Conservation (phyloP, 2,329 filamentous ascomycete species). For the Ascosphaera pollenicola region DNA sequence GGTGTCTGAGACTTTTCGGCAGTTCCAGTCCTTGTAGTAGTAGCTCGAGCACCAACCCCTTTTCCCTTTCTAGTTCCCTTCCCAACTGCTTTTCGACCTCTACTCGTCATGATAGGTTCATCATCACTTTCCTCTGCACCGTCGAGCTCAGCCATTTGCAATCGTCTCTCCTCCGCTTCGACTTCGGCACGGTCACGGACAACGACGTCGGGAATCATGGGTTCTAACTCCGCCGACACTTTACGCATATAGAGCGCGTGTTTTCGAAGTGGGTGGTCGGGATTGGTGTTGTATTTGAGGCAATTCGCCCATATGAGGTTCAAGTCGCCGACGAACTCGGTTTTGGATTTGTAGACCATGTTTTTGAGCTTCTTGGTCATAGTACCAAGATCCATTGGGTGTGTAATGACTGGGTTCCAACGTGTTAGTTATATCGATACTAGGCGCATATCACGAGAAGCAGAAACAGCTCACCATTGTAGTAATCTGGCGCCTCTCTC, state of each 20-base stretch:
- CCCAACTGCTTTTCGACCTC: conserved; percentile 66
- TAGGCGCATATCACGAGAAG: neutral
- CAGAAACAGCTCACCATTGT: conserved; percentile 41
- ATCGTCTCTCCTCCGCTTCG: conserved; percentile 61
- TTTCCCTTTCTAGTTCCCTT: conserved; percentile 54
- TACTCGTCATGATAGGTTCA: conserved; percentile 93
- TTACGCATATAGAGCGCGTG: conserved; percentile 95
- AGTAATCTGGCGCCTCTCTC: conserved; percentile 89
- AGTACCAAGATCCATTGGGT: conserved; percentile 89
- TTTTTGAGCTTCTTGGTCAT: conserved; percentile 97
- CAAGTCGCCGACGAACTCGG: conserved; percentile 82
- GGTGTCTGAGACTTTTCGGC: conserved; percentile 53
- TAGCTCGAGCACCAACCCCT: conserved; percentile 11
- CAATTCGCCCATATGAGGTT: conserved; percentile 97
- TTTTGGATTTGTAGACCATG: conserved; percentile 63
- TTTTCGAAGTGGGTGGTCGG: conserved; percentile 65
- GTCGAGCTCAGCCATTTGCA: conserved; percentile 64
- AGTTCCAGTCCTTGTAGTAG: conserved; percentile 33
- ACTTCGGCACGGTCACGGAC: conserved; percentile 86
- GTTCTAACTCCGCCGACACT: conserved; percentile 90
- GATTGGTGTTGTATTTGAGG: conserved; percentile 81
- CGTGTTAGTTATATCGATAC: conserved; percentile 2
- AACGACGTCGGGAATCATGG: conserved; percentile 77
- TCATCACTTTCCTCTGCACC: conserved; percentile 84
- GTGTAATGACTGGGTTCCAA: conserved; percentile 53